A percentile compares a stretch with the other conserved stretches of the same genome.
Evolutionary conservation across 768 basidiomycete genomes (phyloP).

Genomic region (Sutorius australiensis): DNA sequence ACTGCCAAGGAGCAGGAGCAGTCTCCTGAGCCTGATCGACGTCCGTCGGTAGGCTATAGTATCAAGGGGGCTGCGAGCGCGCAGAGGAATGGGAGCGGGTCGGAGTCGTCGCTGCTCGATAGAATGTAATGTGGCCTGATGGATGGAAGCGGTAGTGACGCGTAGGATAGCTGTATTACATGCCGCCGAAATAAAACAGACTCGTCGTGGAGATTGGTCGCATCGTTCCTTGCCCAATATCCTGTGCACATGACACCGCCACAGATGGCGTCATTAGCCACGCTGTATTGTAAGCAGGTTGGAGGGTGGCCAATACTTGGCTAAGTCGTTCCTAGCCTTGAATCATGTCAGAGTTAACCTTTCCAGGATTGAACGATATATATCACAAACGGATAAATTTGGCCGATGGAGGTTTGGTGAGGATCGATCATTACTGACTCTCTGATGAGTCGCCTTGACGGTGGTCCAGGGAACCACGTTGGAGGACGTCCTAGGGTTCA

Average conservation of each 20-base stretch:
- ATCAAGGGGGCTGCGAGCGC: constrained; percentile 52
- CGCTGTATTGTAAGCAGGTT: neutral
- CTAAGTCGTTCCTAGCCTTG: neutral
- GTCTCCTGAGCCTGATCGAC: constrained; percentile 30
- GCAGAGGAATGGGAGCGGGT: constrained; percentile 17
- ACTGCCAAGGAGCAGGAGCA: constrained; percentile 18
- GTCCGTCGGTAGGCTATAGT: constrained; percentile 43
- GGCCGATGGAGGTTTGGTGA: constrained; percentile 33
- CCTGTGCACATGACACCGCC: neutral
- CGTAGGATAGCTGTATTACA: constrained; percentile 20
- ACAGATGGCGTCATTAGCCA: constrained; percentile 1
- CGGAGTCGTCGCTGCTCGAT: constrained; percentile 32
- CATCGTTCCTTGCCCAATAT: too few species aligned
- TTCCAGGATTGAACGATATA: constrained; percentile 2
- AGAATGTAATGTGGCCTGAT: constrained; percentile 29
- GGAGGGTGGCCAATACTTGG: neutral
- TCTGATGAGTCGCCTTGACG: neutral
- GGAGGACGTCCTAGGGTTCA: constrained; percentile 45
- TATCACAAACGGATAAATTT: constrained; percentile 21
- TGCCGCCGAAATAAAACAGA: constrained; percentile 10
- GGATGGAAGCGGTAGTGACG: constrained; percentile 27
- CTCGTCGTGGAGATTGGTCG: neutral
- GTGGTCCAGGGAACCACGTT: constrained; percentile 56
- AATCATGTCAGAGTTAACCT: neutral
- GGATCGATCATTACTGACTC: neutral